A percentile compares a stretch with the other conserved stretches of the same genome.
These are phyloP conservation scores for Chaetoscypha palmicola DNA, from an alignment of 2,329 filamentous ascomycete species.

Conservation along the genomic window DNA sequence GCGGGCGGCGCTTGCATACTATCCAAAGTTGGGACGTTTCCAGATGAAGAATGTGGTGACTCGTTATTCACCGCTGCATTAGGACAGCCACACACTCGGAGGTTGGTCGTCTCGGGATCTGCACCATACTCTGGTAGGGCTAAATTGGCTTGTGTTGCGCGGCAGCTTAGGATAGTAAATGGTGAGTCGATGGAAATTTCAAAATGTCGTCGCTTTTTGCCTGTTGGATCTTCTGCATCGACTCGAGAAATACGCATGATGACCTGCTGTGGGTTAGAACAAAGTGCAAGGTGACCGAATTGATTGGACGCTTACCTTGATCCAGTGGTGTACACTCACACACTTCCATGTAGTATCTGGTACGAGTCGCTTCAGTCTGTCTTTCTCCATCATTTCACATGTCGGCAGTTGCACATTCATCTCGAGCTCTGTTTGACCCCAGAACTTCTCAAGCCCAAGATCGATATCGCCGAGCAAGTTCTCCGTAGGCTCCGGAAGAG, in stretches of 20 bases:
- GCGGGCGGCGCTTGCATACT: conserved; percentile 28
- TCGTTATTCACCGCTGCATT: conserved; percentile 40
- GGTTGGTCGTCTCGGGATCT: conserved; percentile 34
- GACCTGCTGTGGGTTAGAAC: conserved; percentile 42
- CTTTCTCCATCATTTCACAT: conserved; percentile 59
- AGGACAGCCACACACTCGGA: conserved; percentile 55
- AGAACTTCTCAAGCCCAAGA: conserved; percentile 47
- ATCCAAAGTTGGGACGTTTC: conserved; percentile 40
- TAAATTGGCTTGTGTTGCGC: conserved; percentile 63
- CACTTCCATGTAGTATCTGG: conserved; percentile 70
- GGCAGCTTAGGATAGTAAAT: conserved; percentile 68
- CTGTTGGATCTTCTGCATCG: conserved; percentile 52
- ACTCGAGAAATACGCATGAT: conserved; percentile 67
- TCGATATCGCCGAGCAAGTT: conserved; percentile 57
- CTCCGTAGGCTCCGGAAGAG: conserved; percentile 34
- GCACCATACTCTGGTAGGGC: conserved; percentile 62
- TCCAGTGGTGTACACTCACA: conserved; percentile 71
- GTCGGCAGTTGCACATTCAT: conserved; percentile 67
- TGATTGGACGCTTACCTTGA: conserved; percentile 55
- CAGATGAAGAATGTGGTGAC: conserved; percentile 34
- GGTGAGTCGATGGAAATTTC: conserved; percentile 74
- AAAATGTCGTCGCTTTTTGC: conserved; percentile 59
- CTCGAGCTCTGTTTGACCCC: conserved; percentile 66
- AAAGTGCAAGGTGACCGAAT: background rate
- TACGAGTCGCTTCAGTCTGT: conserved; percentile 52